Conservation (phyloP, 1,284 basidiomycete species). For the Serendipita sp. region DNA sequence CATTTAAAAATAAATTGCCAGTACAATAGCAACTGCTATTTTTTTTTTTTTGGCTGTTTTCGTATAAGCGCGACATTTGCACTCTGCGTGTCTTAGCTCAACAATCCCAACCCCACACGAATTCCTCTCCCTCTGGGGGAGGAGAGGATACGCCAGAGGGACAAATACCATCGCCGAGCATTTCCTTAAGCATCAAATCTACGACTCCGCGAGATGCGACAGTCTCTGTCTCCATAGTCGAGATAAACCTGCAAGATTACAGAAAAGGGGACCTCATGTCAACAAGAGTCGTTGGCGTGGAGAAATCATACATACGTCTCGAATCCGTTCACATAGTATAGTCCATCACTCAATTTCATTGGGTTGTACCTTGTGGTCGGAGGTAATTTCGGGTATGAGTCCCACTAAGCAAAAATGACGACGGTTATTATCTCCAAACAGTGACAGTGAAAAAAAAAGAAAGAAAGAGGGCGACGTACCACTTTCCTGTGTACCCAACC, state of each 20-base stretch:
- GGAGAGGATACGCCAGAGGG: slow-evolving; percentile 14
- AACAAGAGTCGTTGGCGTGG: slow-evolving; percentile 7
- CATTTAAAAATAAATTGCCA: too few species aligned
- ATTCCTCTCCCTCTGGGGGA: slow-evolving; percentile 11
- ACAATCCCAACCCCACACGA: slow-evolving; percentile 18
- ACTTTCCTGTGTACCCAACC: slow-evolving; percentile 76
- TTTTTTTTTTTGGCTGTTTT: too few species aligned
- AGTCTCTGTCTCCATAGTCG: slow-evolving; percentile 87
- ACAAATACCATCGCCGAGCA: slow-evolving; percentile 52
- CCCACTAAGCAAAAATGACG: slow-evolving; percentile 36
- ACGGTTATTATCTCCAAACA: slow-evolving; percentile 5
- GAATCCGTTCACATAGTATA: slow-evolving; percentile 84
- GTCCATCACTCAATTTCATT: slow-evolving; percentile 54
- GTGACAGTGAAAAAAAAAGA: neutral
- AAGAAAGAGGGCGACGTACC: slow-evolving; percentile 26
- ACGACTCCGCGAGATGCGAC: slow-evolving; percentile 73
- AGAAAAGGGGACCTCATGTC: neutral
- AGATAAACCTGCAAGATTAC: slow-evolving; percentile 33
- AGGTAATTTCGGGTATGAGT: slow-evolving; percentile 58
- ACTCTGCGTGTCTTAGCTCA: neutral
- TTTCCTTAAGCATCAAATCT: slow-evolving; percentile 56
- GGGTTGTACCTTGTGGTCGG: slow-evolving; percentile 61
- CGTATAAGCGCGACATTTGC: too few species aligned
- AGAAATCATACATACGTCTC: slow-evolving; percentile 47
- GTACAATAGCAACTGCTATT: too few species aligned